Conservation (phyloP, 2,329 filamentous ascomycete species). For the Helotiales sp. region DNA sequence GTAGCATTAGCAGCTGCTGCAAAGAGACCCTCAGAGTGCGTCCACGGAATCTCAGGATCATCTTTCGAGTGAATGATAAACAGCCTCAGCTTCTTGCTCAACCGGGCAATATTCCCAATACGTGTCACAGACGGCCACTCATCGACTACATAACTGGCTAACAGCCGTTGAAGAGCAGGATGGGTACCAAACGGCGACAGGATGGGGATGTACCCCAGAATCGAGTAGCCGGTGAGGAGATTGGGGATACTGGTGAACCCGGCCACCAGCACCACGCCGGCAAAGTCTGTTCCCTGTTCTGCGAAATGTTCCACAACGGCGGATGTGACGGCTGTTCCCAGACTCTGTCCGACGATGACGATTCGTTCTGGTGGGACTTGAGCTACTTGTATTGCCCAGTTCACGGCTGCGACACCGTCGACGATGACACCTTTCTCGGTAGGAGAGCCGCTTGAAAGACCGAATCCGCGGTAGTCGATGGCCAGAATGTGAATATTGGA, state of each 20-base stretch:
- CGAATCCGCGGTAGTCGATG: constrained; percentile 90
- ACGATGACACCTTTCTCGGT: constrained; percentile 80
- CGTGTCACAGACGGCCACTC: constrained; percentile 77
- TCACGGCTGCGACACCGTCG: constrained; percentile 74
- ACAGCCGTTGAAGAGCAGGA: constrained; percentile 64
- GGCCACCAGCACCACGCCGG: constrained; percentile 78
- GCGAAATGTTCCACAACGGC: constrained; percentile 76
- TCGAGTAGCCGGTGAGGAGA: constrained; percentile 75
- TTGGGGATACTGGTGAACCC: constrained; percentile 77
- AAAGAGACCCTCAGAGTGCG: constrained; percentile 69
- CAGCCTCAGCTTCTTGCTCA: constrained; percentile 63
- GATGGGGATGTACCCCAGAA: constrained; percentile 78
- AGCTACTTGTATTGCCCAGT: constrained; percentile 71
- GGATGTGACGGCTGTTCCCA: constrained; percentile 83
- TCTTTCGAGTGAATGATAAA: constrained; percentile 80
- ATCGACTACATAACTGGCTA: constrained; percentile 73
- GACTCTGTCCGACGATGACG: constrained; percentile 81
- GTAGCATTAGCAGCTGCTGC: constrained; percentile 60
- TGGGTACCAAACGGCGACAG: constrained; percentile 75
- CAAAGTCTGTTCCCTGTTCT: constrained; percentile 67
- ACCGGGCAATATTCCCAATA: constrained; percentile 60
- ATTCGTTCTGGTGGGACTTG: constrained; percentile 73
- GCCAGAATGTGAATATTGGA: constrained; percentile 79
- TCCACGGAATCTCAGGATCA: constrained; percentile 82
- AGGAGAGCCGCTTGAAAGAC: constrained; percentile 78